Evolutionary conservation across 2,329 filamentous ascomycete species (phyloP).

Genomic region (Colletotrichum abscissum): DNA sequence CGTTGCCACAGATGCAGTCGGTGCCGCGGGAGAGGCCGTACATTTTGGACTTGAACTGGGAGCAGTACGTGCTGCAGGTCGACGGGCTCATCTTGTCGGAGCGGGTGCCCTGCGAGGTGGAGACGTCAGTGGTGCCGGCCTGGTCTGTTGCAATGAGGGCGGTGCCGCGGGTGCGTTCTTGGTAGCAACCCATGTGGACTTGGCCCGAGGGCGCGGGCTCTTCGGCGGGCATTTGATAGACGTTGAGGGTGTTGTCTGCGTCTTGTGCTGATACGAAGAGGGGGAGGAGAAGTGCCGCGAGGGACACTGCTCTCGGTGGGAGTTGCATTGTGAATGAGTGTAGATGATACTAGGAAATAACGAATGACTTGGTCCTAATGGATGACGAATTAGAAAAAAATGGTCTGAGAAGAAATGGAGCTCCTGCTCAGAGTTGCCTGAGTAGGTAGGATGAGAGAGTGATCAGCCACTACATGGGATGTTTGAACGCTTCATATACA

Average conservation of each 20-base stretch:
- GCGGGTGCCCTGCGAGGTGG: neutral
- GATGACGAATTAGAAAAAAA: neutral
- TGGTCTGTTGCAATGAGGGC: neutral
- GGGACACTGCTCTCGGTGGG: neutral
- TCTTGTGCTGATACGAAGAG: neutral
- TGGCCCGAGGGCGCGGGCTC: neutral
- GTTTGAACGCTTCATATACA: neutral
- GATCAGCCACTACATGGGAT: neutral
- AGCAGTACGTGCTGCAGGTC: neutral
- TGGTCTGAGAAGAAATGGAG: neutral
- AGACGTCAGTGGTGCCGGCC: neutral
- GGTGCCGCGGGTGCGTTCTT: neutral
- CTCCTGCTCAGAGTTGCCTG: neutral
- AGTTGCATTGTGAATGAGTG: neutral
- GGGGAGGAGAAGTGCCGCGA: neutral
- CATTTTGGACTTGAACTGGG: neutral
- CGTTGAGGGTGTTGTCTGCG: neutral
- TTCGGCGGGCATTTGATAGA: neutral
- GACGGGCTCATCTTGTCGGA: neutral
- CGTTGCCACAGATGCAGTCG: neutral
- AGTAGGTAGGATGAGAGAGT: neutral
- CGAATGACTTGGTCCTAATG: neutral
- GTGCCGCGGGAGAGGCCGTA: neutral
- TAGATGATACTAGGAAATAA: neutral
- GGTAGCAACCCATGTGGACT: neutral